A percentile compares a stretch with the other conserved stretches of the same genome.
These are phyloP conservation scores for Chytridiales sp. DNA, from an alignment of 371 early-diverging fungal genomes.

Conservation along the genomic window DNA sequence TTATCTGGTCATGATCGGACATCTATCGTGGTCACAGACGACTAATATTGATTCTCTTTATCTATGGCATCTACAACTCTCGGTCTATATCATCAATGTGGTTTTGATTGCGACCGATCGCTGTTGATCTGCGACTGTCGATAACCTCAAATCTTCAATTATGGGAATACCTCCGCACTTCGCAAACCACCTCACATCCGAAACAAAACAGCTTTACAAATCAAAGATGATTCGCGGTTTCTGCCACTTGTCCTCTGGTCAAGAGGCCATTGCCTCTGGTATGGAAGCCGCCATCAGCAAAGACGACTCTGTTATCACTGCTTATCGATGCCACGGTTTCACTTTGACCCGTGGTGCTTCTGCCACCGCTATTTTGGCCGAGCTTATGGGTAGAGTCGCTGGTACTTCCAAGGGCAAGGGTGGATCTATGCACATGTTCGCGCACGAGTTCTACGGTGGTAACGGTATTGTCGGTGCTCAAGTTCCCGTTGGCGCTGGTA, in stretches of 20 bases:
- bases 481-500: constrained; percentile 96
- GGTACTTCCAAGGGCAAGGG: constrained; percentile 98
- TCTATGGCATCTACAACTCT: background rate
- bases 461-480: constrained; percentile 99
- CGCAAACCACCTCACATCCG: no score
- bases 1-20: no score
- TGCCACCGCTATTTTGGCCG: constrained; percentile 46
- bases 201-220: constrained; percentile 83
- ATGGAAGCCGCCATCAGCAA: constrained; percentile 86
- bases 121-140: no score
- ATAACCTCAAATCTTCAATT: no score
- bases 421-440: constrained; percentile 99
- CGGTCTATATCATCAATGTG: background rate
- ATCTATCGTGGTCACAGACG: no score
- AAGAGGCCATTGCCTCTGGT: constrained; percentile 97
- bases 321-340: constrained; percentile 99
- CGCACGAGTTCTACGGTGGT: constrained; percentile 96
- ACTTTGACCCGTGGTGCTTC: constrained; percentile 82
- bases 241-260: constrained; percentile 99
- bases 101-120: background rate
- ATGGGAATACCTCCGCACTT: constrained; percentile 1
- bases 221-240: constrained; percentile 97
- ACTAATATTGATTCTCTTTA: background rate
- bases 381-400: constrained; percentile 71
- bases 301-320: constrained; percentile 94